phyloP scores from a whole-genome alignment of 2,329 filamentous ascomycete genomes.

The Orbilia javanica region DNA sequence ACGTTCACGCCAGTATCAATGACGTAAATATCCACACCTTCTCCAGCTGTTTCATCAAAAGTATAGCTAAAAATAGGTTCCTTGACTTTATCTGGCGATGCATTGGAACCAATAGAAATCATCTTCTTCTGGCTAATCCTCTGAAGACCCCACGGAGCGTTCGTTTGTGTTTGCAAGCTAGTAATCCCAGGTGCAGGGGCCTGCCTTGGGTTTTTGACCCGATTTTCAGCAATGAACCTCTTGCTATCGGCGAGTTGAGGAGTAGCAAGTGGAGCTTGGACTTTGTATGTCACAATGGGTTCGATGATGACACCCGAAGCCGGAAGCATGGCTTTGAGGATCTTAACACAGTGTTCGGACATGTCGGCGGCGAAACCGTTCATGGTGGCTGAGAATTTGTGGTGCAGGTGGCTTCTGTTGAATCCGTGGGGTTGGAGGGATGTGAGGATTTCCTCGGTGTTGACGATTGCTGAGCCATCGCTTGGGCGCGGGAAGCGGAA shows the following conservation, averaged over 20 bases:
- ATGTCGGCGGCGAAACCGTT: slow-evolving; percentile 61
- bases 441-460: slow-evolving; percentile 40
- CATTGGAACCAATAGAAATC: slow-evolving; percentile 57
- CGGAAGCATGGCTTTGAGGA: slow-evolving; percentile 47
- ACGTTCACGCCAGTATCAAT: slow-evolving; percentile 67
- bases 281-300: slow-evolving; percentile 30
- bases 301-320: slow-evolving; percentile 43
- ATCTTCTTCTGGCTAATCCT: slow-evolving; percentile 63
- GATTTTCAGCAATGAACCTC: not conserved
- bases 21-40: slow-evolving; percentile 68
- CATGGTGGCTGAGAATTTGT: slow-evolving; percentile 46
- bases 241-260: not conserved
- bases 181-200: not conserved
- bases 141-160: slow-evolving; percentile 62
- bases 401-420: slow-evolving; percentile 41
- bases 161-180: slow-evolving; percentile 11
- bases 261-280: slow-evolving; percentile 1
- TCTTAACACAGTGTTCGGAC: slow-evolving; percentile 59
- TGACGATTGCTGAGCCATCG: slow-evolving; percentile 18
- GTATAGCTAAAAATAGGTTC: slow-evolving; percentile 64
- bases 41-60: slow-evolving; percentile 63
- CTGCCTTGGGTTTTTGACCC: not conserved
- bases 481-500: slow-evolving; percentile 44
- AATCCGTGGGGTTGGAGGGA: slow-evolving; percentile 49
- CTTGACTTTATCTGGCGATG: slow-evolving; percentile 61